Base-by-base conservation (phyloP, 805 yeast genomes). In the Suhomyces tanzawaensis region DNA sequence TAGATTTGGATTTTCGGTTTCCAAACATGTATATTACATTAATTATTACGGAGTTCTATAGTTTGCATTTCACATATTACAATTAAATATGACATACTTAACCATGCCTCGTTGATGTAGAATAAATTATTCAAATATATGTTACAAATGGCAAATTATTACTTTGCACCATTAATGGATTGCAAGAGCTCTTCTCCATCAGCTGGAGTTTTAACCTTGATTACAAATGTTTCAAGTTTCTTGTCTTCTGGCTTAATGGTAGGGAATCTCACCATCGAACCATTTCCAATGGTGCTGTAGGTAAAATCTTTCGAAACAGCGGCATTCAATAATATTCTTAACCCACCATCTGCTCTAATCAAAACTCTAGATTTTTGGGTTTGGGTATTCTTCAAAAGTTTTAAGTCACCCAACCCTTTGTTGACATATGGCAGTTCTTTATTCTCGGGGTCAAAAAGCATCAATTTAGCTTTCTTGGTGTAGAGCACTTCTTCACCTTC, bases 331-430 rank as follows among this genome's bases (percentile, higher is more conserved):
- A 91, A 60, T 12, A 89, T 81, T 49, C 95, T 76, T 27, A 84
- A 82, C 27, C 88, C 81, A 19, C 96, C 96, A 40, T 90, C 98
- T 0, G 96, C 86, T 52, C 98, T 79, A 15, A 91, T 74, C 25
- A 91, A 64, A 11, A 86, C 64, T 57, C 98, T 78, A 3, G 81
- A 57, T 54, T 86, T 86, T 16, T 69, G 64, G 7, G 83, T 80
- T 2, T 66, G 71, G 36, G 73, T 73, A 51, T 82, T 72, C 41
- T 74, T 78, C 39, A 91, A 66, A 9, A 91, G 69, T 52, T 87
- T 85, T 49, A 89, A 69, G 35, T 82, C 90, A 3, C 98, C 98
- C 3, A 89, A 69, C 9, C 98, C 98, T 46, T 74, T 74, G 4
- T 78, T 63, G 25, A 68, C 72, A 54, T 85, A 86, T 8, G 77